phyloP scores from a whole-genome alignment of 495 filamentous ascomycete genomes.

The Aspergillus incahuasiensis region DNA sequence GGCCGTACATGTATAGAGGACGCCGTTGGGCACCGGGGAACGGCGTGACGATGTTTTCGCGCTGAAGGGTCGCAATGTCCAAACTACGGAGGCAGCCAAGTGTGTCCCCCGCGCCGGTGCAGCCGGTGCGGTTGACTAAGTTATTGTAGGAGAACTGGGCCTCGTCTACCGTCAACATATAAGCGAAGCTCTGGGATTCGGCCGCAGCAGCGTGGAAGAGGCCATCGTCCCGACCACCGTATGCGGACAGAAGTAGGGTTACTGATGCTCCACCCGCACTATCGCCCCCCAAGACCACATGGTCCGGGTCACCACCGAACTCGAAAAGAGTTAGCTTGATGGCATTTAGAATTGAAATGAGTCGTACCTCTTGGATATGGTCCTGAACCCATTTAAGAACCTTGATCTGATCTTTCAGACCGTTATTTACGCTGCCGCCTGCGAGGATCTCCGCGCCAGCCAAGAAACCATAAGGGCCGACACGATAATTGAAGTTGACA shows the following conservation, averaged over 20 bases:
- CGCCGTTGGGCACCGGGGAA: slow-evolving; percentile 45
- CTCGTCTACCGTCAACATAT: slow-evolving; percentile 53
- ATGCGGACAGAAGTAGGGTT: slow-evolving; percentile 61
- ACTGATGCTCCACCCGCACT: slow-evolving; percentile 67
- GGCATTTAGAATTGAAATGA: no score
- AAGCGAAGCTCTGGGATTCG: slow-evolving; percentile 62
- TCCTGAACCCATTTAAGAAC: slow-evolving; percentile 65
- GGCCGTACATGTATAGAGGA: slow-evolving; percentile 58
- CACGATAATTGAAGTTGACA: slow-evolving; percentile 75
- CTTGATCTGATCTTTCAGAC: slow-evolving; percentile 65
- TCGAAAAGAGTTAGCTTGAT: slow-evolving; percentile 18
- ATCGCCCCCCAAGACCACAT: slow-evolving; percentile 67
- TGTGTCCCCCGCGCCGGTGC: slow-evolving; percentile 40
- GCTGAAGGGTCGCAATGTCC: slow-evolving; percentile 45
- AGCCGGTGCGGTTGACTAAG: slow-evolving; percentile 54
- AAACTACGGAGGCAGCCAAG: slow-evolving; percentile 55
- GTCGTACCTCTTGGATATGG: slow-evolving; percentile 50
- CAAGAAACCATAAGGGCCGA: slow-evolving; percentile 70
- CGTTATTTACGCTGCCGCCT: slow-evolving; percentile 59
- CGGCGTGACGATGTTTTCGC: slow-evolving; percentile 48
- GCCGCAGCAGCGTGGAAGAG: slow-evolving; percentile 61
- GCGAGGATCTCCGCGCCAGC: slow-evolving; percentile 55
- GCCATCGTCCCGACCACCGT: slow-evolving; percentile 48
- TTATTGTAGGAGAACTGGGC: slow-evolving; percentile 63
- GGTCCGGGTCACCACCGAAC: slow-evolving; percentile 70